Evolutionary conservation across 495 filamentous ascomycete species (phyloP).

Genomic region (Elasticomyces elasticus): DNA sequence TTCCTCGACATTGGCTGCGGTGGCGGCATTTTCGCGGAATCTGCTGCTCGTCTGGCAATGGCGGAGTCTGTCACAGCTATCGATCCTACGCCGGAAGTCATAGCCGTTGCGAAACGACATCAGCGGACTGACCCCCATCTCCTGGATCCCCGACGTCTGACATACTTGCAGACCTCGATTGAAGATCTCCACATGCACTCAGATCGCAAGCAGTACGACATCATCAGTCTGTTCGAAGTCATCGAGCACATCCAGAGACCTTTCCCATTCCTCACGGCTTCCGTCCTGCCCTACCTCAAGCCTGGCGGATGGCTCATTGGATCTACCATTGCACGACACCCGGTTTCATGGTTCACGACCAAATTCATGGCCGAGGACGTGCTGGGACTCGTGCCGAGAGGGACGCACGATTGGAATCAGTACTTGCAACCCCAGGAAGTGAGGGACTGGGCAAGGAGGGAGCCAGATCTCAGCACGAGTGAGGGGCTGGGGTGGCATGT

Average conservation of each 20-base stretch:
- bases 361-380: slow-evolving; percentile 88
- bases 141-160: slow-evolving; percentile 45
- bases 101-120: slow-evolving; percentile 69
- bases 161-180: slow-evolving; percentile 60
- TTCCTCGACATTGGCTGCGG: slow-evolving; percentile 95
- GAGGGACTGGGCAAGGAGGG: slow-evolving; percentile 42
- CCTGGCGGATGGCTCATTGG: slow-evolving; percentile 89
- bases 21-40: slow-evolving; percentile 92
- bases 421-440: slow-evolving; percentile 86
- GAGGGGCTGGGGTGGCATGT: slow-evolving; percentile 45
- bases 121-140: slow-evolving; percentile 55
- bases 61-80: slow-evolving; percentile 68
- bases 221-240: slow-evolving; percentile 86
- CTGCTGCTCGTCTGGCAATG: slow-evolving; percentile 61
- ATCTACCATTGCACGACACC: slow-evolving; percentile 81
- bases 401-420: slow-evolving; percentile 92
- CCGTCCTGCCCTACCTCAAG: slow-evolving; percentile 59
- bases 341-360: slow-evolving; percentile 79
- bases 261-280: slow-evolving; percentile 56
- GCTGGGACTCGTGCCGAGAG: slow-evolving; percentile 73
- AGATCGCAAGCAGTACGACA: slow-evolving; percentile 43
- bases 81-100: slow-evolving; percentile 71
- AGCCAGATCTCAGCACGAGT: slow-evolving; percentile 35
- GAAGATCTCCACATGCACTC: slow-evolving; percentile 50
- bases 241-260: slow-evolving; percentile 79